These are phyloP conservation scores for Nicotiana benthamiana DNA, from an alignment of 257 asterid genomes.

Conservation along the genomic window DNA sequence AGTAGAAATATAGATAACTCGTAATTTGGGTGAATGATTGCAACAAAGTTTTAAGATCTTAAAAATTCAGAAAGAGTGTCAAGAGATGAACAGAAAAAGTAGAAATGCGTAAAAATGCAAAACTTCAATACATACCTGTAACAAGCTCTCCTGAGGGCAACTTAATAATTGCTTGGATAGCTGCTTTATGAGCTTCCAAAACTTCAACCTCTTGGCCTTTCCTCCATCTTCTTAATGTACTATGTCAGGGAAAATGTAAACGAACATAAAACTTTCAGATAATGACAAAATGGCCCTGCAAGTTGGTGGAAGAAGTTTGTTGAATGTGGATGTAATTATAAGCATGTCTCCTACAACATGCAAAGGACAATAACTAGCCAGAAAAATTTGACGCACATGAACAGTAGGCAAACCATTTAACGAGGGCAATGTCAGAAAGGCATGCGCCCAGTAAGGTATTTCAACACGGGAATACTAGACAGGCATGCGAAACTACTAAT, in stretches of 20 bases:
- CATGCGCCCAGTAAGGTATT: not conserved
- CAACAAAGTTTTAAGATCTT: not conserved
- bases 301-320: not conserved
- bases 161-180: slow-evolving; percentile 74
- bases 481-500: not conserved
- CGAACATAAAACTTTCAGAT: not conserved
- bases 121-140: slow-evolving; percentile 45
- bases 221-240: slow-evolving; percentile 90
- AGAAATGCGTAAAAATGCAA: not conserved
- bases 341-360: not conserved
- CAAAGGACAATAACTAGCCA: not conserved
- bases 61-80: not conserved
- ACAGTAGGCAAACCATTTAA: not conserved
- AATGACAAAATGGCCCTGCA: not conserved
- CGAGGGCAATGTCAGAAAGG: not conserved
- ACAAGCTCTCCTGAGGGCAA: slow-evolving; percentile 90
- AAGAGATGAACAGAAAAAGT: not conserved
- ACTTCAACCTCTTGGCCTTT: slow-evolving; percentile 67
- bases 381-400: not conserved
- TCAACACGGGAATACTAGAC: not conserved
- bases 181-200: slow-evolving; percentile 81
- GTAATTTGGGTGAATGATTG: not conserved
- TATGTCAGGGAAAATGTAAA: slow-evolving; percentile 21
- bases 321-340: not conserved
- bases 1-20: not conserved